Conservation (phyloP, 2,329 filamentous ascomycete genomes). For the Botryotinia narcissicola region DNA sequence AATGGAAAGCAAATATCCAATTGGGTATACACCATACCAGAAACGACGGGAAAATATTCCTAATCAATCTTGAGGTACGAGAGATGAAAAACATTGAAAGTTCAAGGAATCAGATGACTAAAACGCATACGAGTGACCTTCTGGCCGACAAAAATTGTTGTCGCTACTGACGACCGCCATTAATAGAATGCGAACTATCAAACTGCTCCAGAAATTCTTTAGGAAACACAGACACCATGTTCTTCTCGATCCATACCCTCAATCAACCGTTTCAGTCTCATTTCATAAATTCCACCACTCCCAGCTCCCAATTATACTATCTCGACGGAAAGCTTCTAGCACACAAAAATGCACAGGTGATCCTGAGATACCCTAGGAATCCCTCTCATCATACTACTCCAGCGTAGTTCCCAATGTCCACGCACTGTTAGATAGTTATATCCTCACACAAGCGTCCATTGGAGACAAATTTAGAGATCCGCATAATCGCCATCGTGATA, state of each 20-base stretch:
- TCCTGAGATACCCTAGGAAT: neutral
- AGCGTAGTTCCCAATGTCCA: neutral
- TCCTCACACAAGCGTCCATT: neutral
- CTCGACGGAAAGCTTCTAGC: neutral
- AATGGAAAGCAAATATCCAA: neutral
- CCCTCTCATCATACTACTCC: neutral
- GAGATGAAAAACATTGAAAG: neutral
- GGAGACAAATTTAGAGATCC: neutral
- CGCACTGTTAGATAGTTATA: neutral
- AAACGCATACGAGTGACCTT: neutral
- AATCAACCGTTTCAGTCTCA: neutral
- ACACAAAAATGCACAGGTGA: neutral
- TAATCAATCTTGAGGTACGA: neutral
- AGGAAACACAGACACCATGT: fast-evolving
- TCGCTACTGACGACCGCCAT: neutral
- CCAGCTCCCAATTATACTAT: neutral
- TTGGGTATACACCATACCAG: neutral
- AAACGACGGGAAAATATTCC: neutral
- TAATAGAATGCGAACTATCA: neutral
- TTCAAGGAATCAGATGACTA: neutral
- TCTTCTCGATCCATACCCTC: neutral
- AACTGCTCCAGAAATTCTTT: neutral
- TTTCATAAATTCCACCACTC: neutral
- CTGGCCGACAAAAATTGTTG: neutral
- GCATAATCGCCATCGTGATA: neutral